Evolutionary conservation across 176 grass and related monocot genomes (phyloP).

Genomic region (Avena atlantica): DNA sequence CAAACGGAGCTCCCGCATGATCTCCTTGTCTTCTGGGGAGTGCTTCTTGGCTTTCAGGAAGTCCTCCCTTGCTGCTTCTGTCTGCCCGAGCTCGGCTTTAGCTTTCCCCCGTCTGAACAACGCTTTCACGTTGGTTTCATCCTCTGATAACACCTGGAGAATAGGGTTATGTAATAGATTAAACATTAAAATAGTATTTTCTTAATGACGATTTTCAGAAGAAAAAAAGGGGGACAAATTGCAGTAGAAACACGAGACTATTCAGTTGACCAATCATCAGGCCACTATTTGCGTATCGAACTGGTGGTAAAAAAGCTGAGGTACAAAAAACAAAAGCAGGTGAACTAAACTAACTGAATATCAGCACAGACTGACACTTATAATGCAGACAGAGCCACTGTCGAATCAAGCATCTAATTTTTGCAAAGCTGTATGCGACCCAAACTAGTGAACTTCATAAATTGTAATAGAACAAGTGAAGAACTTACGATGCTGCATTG

Average conservation of each 20-base stretch:
- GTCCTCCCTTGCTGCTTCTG: slow-evolving; percentile 76
- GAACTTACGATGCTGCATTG: slow-evolving; percentile 83
- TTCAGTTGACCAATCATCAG: slow-evolving; percentile 24
- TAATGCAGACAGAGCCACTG: neutral
- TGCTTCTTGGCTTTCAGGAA: slow-evolving; percentile 81
- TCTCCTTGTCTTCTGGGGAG: slow-evolving; percentile 70
- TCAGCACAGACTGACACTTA: neutral
- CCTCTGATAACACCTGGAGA: slow-evolving; percentile 80
- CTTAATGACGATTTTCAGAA: neutral
- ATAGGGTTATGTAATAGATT: slow-evolving; percentile 7
- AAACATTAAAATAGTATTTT: neutral
- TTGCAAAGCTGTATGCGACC: neutral
- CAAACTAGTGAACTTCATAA: neutral
- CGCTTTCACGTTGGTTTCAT: slow-evolving; percentile 87
- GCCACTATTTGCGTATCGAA: neutral
- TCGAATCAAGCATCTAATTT: neutral
- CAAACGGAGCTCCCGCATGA: slow-evolving; percentile 63
- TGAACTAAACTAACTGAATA: neutral
- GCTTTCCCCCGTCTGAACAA: slow-evolving; percentile 92
- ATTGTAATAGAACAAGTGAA: neutral
- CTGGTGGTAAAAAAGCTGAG: neutral
- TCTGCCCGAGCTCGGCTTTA: slow-evolving; percentile 85
- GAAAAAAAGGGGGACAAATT: neutral
- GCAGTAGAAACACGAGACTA: neutral
- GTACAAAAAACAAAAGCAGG: slow-evolving; percentile 29